A percentile compares a stretch with the other conserved stretches of the same genome.
Evolutionary conservation across 192 early-diverging fungal species (phyloP).

Genomic region (Backusella tuberculispora): DNA sequence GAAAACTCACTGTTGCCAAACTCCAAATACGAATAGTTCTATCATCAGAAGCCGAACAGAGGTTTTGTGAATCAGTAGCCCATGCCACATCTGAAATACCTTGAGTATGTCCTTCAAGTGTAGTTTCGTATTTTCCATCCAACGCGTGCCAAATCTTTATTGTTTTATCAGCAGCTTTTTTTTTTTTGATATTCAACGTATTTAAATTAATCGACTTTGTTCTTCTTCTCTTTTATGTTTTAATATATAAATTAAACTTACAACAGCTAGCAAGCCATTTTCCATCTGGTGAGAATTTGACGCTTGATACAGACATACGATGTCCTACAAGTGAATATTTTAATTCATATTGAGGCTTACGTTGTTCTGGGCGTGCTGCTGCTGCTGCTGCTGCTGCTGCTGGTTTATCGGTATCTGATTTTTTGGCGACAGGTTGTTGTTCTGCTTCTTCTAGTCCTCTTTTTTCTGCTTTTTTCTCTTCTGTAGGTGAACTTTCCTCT

Average conservation of each 20-base stretch:
- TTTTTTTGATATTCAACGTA: not conserved
- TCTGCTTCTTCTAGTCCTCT: too few relatives aligned
- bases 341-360: conserved; percentile 82
- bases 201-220: not conserved
- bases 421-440: not conserved
- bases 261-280: conserved; percentile 92
- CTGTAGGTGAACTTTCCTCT: not conserved
- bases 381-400: not conserved
- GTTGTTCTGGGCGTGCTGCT: conserved; percentile 26
- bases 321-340: conserved; percentile 92
- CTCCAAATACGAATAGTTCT: conserved; percentile 94
- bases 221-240: not conserved
- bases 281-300: conserved; percentile 98
- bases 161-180: conserved; percentile 92
- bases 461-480: not conserved
- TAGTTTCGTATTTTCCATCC: conserved; percentile 83
- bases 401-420: conserved; percentile 2
- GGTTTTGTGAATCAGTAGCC: conserved; percentile 86
- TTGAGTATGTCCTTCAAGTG: conserved; percentile 86
- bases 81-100: conserved; percentile 98
- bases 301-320: conserved; percentile 90
- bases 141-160: conserved; percentile 92
- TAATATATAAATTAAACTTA: conserved; percentile 45
- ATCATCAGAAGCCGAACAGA: conserved; percentile 95
- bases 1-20: conserved; percentile 65